Evolutionary conservation across 768 basidiomycete genomes (phyloP), one percentile per base, ranked within the genome.

Genomic region (Postia placenta): DNA sequence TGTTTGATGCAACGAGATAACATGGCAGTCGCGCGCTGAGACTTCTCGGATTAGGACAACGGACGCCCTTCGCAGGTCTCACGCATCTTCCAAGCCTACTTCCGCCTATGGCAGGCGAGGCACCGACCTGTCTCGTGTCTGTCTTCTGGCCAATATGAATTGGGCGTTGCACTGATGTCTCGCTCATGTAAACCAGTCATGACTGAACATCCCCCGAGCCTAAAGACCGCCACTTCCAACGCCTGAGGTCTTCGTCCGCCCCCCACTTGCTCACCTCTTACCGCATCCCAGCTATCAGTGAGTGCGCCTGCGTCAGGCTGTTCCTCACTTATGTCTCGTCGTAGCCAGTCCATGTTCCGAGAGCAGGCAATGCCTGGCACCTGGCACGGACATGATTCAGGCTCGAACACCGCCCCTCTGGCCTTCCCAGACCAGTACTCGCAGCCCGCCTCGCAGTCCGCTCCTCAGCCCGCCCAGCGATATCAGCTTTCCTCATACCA

Each of bases 41-140:
- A 22, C 40, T 49, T 49, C 48, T 49, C 24, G 42, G 44, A 50
- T 51, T 59, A 50, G 45, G 50, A 54, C 49, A 28, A 51, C 38
- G 23, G 44, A 50, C 37, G 43, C 20, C 27, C 2, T n/a, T 28
- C 14, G 23, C 35, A 19, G 11, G 22, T 17, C 45, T 55, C 54
- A 52, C 49, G 49, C 50, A 35, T 56, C 19, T 49, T 43, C 42
- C 28, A 49, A 41, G 30, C 20, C 48, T 24, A 44, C 49, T 43
- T 47, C 53, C 53, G 56, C n/a, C 45, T 53, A 37, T 56, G 60
- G 60, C 53, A 61, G 55, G 43, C 44, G 39, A 53, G 59, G 58
- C 55, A 60, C 60, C 45, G 40, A 33, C 45, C 53, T 52, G 57
- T 54, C 59, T 52, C 59, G 57, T 55, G 57, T 57, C 48, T 45